Conservation (phyloP, 805 yeast species). For the Komagataella ulmi region DNA sequence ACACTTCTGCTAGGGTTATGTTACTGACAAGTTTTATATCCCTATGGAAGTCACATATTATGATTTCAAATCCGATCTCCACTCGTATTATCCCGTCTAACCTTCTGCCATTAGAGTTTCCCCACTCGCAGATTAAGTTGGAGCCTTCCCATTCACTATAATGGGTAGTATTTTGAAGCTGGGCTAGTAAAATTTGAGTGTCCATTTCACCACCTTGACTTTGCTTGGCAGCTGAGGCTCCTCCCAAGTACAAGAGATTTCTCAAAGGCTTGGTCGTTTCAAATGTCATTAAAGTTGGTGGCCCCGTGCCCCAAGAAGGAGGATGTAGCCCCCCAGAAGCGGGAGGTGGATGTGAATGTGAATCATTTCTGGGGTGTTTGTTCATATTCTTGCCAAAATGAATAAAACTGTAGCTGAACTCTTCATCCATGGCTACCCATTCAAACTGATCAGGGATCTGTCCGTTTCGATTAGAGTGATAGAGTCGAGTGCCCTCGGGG, state of each 20-base stretch:
- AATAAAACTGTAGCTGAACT: conserved; percentile 40
- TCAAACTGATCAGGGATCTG: conserved; percentile 32
- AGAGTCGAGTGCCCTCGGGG: conserved; percentile 44
- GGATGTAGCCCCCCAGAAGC: not conserved
- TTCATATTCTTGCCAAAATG: conserved; percentile 10
- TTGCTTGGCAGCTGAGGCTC: conserved; percentile 53
- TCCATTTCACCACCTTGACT: conserved; percentile 48
- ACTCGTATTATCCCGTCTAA: conserved; percentile 46
- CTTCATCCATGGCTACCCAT: conserved; percentile 56
- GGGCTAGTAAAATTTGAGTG: conserved; percentile 30
- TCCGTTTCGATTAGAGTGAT: conserved; percentile 33
- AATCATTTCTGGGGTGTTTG: not conserved
- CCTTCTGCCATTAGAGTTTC: conserved; percentile 23
- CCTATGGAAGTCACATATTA: conserved; percentile 41
- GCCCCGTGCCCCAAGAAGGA: not conserved
- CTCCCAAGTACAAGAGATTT: conserved; percentile 41
- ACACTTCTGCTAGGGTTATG: conserved; percentile 22
- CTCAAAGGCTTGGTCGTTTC: conserved; percentile 31
- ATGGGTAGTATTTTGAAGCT: conserved; percentile 14
- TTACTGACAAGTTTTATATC: conserved; percentile 32
- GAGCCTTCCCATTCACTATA: conserved; percentile 33
- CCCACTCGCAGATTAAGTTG: conserved; percentile 41
- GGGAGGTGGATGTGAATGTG: not conserved
- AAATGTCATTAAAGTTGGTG: conserved; percentile 27
- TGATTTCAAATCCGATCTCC: conserved; percentile 50